phyloP scores from a whole-genome alignment of 2,329 filamentous ascomycete genomes.

The Thielaviopsis cerberus region DNA sequence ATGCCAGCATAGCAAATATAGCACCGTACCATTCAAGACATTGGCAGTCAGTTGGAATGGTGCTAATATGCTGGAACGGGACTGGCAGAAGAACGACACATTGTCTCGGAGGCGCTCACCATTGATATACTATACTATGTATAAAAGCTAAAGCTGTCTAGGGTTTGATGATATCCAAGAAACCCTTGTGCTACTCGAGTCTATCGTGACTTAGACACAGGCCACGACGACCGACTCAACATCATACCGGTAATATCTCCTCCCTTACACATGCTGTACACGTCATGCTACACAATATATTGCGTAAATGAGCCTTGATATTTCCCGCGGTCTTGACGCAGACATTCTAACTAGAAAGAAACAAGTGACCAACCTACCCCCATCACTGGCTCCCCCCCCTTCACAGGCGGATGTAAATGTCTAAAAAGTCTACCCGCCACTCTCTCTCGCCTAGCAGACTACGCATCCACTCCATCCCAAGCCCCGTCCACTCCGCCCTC shows the following conservation, averaged over 20 bases:
- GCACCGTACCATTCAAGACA: not conserved
- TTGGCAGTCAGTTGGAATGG: too few species aligned
- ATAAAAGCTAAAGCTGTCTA: not conserved
- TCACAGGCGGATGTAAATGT: slow-evolving; percentile 64
- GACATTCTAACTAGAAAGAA: not conserved
- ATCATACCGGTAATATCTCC: too few species aligned
- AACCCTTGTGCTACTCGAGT: not conserved
- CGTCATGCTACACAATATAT: not conserved
- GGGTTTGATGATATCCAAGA: not conserved
- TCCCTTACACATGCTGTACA: not conserved
- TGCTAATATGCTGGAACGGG: not conserved
- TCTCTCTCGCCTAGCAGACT: slow-evolving; percentile 66
- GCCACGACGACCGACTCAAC: not conserved
- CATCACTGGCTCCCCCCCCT: not conserved
- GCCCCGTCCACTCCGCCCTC: slow-evolving; percentile 50
- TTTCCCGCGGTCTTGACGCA: not conserved
- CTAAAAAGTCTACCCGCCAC: slow-evolving; percentile 81
- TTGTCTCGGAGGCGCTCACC: not conserved
- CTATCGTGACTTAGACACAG: too few species aligned
- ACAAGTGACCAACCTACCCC: not conserved
- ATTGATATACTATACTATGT: not conserved
- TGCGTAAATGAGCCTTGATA: not conserved
- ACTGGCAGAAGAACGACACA: not conserved
- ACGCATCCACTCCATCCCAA: slow-evolving; percentile 72
- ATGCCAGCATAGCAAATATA: not conserved